Conservation (phyloP, 495 filamentous ascomycete species). For the Pseudevernia furfuracea region DNA sequence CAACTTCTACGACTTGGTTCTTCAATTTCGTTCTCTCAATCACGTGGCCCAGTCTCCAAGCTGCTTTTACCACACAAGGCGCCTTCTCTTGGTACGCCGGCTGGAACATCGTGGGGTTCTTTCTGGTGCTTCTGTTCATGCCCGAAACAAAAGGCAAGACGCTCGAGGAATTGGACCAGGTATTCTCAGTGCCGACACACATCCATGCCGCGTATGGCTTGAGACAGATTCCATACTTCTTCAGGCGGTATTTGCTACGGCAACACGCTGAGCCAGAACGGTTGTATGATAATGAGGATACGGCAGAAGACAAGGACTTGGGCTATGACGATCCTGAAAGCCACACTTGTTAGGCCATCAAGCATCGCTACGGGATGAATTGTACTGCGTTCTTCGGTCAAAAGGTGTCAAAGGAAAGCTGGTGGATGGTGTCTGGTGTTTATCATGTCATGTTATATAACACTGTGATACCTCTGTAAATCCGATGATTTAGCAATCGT, state of each 20-base stretch:
- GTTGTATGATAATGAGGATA: slow-evolving; percentile 21
- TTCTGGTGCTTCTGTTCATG: slow-evolving; percentile 35
- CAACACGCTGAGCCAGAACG: slow-evolving; percentile 32
- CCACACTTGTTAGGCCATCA: neutral
- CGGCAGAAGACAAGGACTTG: slow-evolving; percentile 17
- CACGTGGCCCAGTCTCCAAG: slow-evolving; percentile 54
- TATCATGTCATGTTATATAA: neutral
- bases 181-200: slow-evolving; percentile 38
- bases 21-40: slow-evolving; percentile 61
- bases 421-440: neutral
- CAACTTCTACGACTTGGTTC: slow-evolving; percentile 63
- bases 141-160: slow-evolving; percentile 42
- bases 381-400: neutral
- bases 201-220: slow-evolving; percentile 34
- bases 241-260: slow-evolving; percentile 39
- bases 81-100: slow-evolving; percentile 55
- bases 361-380: neutral
- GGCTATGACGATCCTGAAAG: slow-evolving; percentile 20
- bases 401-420: neutral
- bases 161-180: slow-evolving; percentile 41
- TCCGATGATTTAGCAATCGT: neutral
- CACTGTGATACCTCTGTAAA: neutral
- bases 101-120: slow-evolving; percentile 39
- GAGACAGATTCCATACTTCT: slow-evolving; percentile 42
- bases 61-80: slow-evolving; percentile 48